Evolutionary conservation across 495 filamentous ascomycete genomes (phyloP).

Genomic region (Parathielavia hyrcaniae): DNA sequence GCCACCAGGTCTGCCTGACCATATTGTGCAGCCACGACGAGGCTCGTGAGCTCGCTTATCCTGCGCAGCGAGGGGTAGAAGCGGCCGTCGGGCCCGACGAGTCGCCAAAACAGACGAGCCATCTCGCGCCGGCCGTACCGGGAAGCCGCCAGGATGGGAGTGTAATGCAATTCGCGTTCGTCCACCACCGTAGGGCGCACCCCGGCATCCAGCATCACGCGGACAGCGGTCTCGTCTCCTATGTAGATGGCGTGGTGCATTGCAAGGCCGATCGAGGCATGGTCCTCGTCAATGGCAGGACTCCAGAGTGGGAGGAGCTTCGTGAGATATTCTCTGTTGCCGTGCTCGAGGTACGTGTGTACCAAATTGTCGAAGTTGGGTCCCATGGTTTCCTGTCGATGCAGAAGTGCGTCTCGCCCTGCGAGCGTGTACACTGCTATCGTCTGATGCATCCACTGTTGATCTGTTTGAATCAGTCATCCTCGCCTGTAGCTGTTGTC

Average conservation of each 20-base stretch:
- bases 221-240: conserved; percentile 6
- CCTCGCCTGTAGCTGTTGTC: too few species aligned
- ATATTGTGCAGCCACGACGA: neutral
- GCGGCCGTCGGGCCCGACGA: conserved; percentile 4
- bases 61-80: neutral
- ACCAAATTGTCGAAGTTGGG: too few species aligned
- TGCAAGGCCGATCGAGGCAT: neutral
- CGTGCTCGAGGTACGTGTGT: neutral
- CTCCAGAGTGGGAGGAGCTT: neutral
- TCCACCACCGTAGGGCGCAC: conserved; percentile 4
- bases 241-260: conserved; percentile 1
- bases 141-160: neutral
- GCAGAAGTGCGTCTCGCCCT: too few species aligned
- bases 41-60: neutral
- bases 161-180: neutral
- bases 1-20: conserved; percentile 4
- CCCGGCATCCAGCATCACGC: neutral
- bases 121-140: neutral
- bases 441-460: too few species aligned
- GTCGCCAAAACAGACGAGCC: conserved; percentile 1
- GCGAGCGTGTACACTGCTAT: too few species aligned
- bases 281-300: neutral
- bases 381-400: too few species aligned
- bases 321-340: conserved; percentile 5
- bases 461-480: too few species aligned